phyloP scores from a whole-genome alignment of 2,329 filamentous ascomycete genomes.

The Tolypocladium ovalisporum region DNA sequence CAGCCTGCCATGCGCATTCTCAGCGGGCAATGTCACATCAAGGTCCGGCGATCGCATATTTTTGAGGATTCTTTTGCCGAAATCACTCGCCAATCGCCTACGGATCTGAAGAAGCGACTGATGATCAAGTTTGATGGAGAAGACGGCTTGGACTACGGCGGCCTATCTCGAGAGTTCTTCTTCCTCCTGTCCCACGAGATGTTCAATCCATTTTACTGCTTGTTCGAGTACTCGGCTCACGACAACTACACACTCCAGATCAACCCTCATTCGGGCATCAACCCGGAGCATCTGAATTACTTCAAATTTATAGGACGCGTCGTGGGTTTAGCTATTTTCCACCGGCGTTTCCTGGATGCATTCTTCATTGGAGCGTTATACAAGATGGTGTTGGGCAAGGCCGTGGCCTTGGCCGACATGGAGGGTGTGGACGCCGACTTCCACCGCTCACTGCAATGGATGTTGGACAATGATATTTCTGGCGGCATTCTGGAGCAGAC shows the following conservation, averaged over 20 bases:
- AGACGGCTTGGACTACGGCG: conserved; percentile 94
- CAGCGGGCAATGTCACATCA: conserved; percentile 95
- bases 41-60: conserved; percentile 90
- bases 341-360: conserved; percentile 90
- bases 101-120: conserved; percentile 91
- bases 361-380: conserved; percentile 99
- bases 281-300: conserved; percentile 97
- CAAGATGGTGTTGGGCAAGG: conserved; percentile 97
- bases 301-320: conserved; percentile 99
- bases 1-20: conserved; percentile 93
- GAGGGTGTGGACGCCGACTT: conserved; percentile 98
- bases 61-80: conserved; percentile 99
- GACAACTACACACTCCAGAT: conserved; percentile 99
- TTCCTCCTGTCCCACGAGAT: conserved; percentile 98
- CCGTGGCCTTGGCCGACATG: conserved; percentile 88
- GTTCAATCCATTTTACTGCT: conserved; percentile 99
- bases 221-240: conserved; percentile 98
- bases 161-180: conserved; percentile 97
- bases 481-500: conserved; percentile 90
- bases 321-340: conserved; percentile 94
- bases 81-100: conserved; percentile 92
- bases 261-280: conserved; percentile 98
- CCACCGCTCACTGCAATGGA: conserved; percentile 94
- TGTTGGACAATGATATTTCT: conserved; percentile 90
- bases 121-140: conserved; percentile 99